Evolutionary conservation across 2,329 filamentous ascomycete species (phyloP).

Genomic region (Aphanocladium album): DNA sequence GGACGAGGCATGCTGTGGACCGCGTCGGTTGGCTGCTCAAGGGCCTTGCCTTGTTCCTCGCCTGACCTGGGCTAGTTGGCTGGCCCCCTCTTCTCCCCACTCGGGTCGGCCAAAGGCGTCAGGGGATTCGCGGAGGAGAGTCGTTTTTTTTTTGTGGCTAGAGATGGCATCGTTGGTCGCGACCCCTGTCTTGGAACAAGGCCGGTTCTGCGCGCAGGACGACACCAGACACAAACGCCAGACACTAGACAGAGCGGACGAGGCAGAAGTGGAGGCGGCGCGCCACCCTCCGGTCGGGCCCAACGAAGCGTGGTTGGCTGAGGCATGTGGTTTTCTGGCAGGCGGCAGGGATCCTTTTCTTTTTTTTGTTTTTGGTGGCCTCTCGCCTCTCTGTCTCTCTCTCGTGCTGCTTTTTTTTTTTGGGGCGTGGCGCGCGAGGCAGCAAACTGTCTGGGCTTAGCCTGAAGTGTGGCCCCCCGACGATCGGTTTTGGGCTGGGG

Average conservation of each 20-base stretch:
- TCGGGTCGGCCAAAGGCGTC: not conserved
- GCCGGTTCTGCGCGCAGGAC: not conserved
- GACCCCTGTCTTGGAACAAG: not conserved
- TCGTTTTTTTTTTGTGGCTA: not conserved
- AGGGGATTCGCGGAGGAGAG: not conserved
- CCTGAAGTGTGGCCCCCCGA: not conserved
- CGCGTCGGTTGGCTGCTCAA: not conserved
- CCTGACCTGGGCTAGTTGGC: not conserved
- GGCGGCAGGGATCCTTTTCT: not conserved
- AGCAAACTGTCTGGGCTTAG: constrained; percentile 8
- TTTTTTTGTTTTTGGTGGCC: not conserved
- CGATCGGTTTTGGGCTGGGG: constrained; percentile 2
- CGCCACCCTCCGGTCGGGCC: not conserved
- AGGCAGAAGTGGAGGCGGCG: not conserved
- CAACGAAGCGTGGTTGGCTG: not conserved
- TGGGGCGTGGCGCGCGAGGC: not conserved
- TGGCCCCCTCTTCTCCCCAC: not conserved
- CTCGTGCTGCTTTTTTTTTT: not conserved
- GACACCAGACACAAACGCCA: not conserved
- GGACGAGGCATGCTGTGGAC: not conserved
- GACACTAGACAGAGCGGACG: not conserved
- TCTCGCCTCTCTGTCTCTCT: not conserved
- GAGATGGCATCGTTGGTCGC: not conserved
- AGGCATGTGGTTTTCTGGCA: not conserved
- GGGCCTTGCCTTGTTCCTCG: not conserved